A percentile compares a stretch with the other conserved stretches of the same genome.
These are phyloP conservation scores for Raffaelea ambrosiae DNA, from an alignment of 2,329 filamentous ascomycete genomes.

Conservation along the genomic window DNA sequence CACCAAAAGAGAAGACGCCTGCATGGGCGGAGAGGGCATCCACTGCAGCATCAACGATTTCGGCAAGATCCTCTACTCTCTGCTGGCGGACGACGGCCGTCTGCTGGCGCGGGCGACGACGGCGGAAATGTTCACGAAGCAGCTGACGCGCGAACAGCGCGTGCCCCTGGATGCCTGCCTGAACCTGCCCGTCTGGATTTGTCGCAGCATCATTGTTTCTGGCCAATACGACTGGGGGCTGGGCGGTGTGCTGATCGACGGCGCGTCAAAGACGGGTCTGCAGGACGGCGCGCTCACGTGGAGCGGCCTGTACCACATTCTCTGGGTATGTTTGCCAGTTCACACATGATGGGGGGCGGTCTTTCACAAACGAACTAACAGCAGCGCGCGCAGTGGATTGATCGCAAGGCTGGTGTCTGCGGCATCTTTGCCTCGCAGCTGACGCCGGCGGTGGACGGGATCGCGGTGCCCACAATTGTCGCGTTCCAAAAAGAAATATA, in stretches of 20 bases:
- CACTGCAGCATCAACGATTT: slow-evolving; percentile 13
- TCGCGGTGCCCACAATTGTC: slow-evolving; percentile 4
- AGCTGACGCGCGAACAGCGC: slow-evolving; percentile 7
- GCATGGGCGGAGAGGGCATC: slow-evolving; percentile 19
- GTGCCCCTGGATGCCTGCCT: slow-evolving; percentile 8
- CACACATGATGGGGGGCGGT: too few species aligned
- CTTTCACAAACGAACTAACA: too few species aligned
- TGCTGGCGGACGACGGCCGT: slow-evolving; percentile 17
- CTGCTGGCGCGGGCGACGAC: slow-evolving; percentile 11
- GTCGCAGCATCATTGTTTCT: slow-evolving; percentile 12
- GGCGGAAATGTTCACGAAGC: slow-evolving; percentile 15
- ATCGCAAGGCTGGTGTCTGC: slow-evolving; percentile 16
- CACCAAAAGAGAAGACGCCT: background rate
- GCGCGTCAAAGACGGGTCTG: slow-evolving; percentile 6
- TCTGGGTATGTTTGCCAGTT: slow-evolving; percentile 19
- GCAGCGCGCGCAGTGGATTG: slow-evolving; percentile 13
- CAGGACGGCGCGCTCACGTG: slow-evolving; percentile 16
- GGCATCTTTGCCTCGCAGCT: slow-evolving; percentile 18
- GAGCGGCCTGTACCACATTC: slow-evolving; percentile 15
- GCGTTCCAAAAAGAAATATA: slow-evolving; percentile 5
- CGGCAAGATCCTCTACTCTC: slow-evolving; percentile 13
- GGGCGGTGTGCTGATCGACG: slow-evolving; percentile 16
- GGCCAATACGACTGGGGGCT: slow-evolving; percentile 17
- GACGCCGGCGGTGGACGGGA: slow-evolving; percentile 5
- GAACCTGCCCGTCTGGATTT: slow-evolving; percentile 13